Evolutionary conservation across 495 filamentous ascomycete species (phyloP), one percentile per base, ranked within the genome.

Genomic region (Annulohypoxylon nitens): DNA sequence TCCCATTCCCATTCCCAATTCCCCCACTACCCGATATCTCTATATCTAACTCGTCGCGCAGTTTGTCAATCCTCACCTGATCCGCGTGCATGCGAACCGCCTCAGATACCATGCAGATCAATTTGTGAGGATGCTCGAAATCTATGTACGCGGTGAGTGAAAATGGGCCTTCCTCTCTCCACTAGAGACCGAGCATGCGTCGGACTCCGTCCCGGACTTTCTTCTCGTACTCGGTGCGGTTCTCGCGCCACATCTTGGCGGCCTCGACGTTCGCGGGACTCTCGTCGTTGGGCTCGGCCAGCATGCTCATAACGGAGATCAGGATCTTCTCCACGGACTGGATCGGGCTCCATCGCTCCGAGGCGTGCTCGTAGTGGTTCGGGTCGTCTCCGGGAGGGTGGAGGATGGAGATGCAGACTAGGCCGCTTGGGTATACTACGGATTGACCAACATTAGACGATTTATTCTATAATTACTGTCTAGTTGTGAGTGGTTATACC

Each of bases 351-450:
- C 96, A 99, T 55, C 96, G 88, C 85, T 99, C 96, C 18, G 90
- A 92, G 23, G 97, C 97, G 74, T 95, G 92, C 82, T 99, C 96
- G 85, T 99, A 99, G 81, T 98, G 97, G 81, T 97, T 97, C 70
- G 96, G 95, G 82, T 99, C 96, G 79, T 99, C 97, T 72, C 94
- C 95, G n/a, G 96, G 96, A 4, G 97, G 91, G 83, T 99, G 96
- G 9, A 99, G 90, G 85, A 99, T 99, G 12, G 93, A 96, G 69
- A 99, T 99, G 82, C 96, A 99, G 67, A 99, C 96, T 18, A 91
- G 85, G 67, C 96, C 96, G 78, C 90, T 93, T 37, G 93, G 88
- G 78, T 99, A 99, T 34, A 99, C 96, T 98, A 26, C 34, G 10
- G 43, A 54, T 74, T 54, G 34, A 23, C 26, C 20, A n/a, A 50